Base-by-base conservation (phyloP, 768 basidiomycete species). In the Termitomyces sp. region DNA sequence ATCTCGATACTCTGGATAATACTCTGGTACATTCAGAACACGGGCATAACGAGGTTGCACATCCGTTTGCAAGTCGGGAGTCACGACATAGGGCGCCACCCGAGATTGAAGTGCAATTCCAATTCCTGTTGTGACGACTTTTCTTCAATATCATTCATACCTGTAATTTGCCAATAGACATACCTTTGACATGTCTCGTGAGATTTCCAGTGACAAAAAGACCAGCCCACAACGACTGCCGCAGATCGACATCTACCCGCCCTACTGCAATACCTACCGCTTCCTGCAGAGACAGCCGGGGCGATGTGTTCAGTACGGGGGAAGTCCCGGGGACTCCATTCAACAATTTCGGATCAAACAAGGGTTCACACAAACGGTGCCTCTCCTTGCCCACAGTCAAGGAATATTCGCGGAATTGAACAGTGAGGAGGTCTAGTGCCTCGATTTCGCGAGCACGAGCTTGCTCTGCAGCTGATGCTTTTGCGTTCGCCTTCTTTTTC, bases 1-100 rank as follows among this genome's bases (percentile, higher is more conserved):
- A 50, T 93, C 91, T 56, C 91, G 79, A 66, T 91, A 97, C 69
- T 95, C 93, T 8, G 89, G 87, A 68, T 93, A 97, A 71, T 95
- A 95, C 33, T 95, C 93, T 0, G 94, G 93, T 8, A 94, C 81
- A 36, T 75, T 81, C 50, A 92, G 68, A 6, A 85, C 76, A 24
- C 85, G 82, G 40, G 86, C 82, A 30, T 74, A 71, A 32, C 84
- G 82, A n/a, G 91, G 78, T 64, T 92, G 91, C 22, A 89, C 74
- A 12, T 93, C 89, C 33, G 83, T 87, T 49, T 80, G 77, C 36
- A 89, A 75, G 34, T 93, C 89, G 3, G 84, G 75, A 53, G 79
- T 82, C 49, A 72, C 75, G 44, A 89, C 73, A 68, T 80, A 91
- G 4, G 89, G 76, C 4, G 83, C 74, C 27, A 93, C 74, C 34